Percentiles rank a stretch among this genome's conserved stretches.
These are phyloP conservation scores for Cydonia oblonga DNA, from an alignment of 331 rosid species.

Conservation along the genomic window DNA sequence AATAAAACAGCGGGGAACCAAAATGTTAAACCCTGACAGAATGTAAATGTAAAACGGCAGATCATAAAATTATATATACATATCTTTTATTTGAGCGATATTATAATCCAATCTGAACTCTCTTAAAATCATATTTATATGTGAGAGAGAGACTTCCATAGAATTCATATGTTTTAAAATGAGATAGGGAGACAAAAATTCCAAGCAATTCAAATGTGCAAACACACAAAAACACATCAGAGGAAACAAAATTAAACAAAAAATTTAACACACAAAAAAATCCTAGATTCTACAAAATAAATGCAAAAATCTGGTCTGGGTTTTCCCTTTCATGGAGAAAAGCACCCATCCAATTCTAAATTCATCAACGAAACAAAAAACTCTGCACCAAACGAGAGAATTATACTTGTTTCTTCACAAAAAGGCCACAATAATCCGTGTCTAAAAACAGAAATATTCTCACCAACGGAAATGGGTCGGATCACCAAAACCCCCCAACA, in stretches of 20 bases:
- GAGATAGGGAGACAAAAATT: not conserved
- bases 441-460: not conserved
- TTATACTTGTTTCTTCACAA: not conserved
- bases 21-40: not conserved
- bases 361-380: not conserved
- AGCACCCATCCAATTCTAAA: not conserved
- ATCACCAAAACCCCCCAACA: slow-evolving; percentile 34
- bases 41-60: not conserved
- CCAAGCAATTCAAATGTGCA: not conserved
- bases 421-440: not conserved
- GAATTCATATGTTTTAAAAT: not conserved
- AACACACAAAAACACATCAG: not conserved
- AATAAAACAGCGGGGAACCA: not conserved
- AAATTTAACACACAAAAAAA: not conserved
- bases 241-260: not conserved
- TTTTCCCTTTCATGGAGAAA: not conserved
- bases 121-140: not conserved
- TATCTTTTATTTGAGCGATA: not conserved
- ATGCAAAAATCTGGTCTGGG: not conserved
- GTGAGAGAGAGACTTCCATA: not conserved
- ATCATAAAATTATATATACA: not conserved
- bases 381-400: not conserved
- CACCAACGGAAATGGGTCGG: slow-evolving; percentile 33
- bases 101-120: not conserved
- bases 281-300: not conserved